Base-by-base conservation (phyloP, 805 yeast genomes). In the Schizosaccharomyces cryophilus region DNA sequence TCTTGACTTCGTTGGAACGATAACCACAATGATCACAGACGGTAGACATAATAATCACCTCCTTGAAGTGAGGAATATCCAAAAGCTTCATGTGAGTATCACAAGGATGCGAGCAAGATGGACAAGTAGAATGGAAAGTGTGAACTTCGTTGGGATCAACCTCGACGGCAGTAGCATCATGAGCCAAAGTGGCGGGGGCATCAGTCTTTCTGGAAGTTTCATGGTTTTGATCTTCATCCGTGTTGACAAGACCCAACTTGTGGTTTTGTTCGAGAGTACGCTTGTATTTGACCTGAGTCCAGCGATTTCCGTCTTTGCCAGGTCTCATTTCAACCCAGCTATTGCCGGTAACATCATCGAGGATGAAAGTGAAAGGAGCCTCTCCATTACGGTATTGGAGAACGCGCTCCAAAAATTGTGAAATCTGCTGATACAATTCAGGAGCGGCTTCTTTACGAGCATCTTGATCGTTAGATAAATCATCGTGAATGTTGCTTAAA, bases 31-130 rank as follows among this genome's bases (percentile, higher is more conserved):
- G 73, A 40, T 83, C 89, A 74, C 99, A 93, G 1, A 80, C 82
- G 0, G 98, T 93, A 59, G 94, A 84, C 98, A 93, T 93, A 67
- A 93, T 80, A 63, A 93, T 84, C 51, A 93, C 99, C 66, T 93
- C 97, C 73, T 90, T 89, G 79, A 93, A 93, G 73, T 93, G 97
- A 24, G 99, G 99, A 66, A 93, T 93, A 71, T 87, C 83, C 26
- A 93, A 95, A 47, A 88, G 80, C 74, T 93, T 93, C 99, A 93
- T 93, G 70, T 89, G 94, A 2, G 99, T 93, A 62, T 81, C 86
- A 71, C 95, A 85, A 13, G 82, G 80, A 62, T 78, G 79, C 66
- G 77, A 79, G 72, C 99, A 93, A 21, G 93, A 79, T 7, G 97
- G 90, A 72, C 99, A 93, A 9, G 95, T 80, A 3, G 96, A 95